These are phyloP conservation scores for Ceratobasidium sp. DNA, from an alignment of 1,284 basidiomycete genomes.

Conservation along the genomic window DNA sequence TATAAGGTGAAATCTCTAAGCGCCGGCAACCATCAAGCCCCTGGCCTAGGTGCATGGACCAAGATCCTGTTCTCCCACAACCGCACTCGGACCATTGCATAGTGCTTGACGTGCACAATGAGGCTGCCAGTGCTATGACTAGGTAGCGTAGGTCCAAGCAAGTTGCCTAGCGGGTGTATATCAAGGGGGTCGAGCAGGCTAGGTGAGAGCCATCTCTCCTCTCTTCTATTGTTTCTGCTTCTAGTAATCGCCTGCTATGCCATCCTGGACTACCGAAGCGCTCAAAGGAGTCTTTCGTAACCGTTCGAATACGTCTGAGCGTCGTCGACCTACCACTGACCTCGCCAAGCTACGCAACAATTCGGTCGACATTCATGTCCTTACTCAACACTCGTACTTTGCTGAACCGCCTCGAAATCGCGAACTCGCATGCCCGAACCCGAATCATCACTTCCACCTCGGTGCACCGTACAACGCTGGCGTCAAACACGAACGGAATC, in stretches of 20 bases:
- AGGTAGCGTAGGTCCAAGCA: background rate
- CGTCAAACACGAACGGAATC: constrained; percentile 4
- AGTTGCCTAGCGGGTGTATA: constrained; percentile 3
- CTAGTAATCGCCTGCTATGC: constrained; percentile 26
- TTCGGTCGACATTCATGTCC: constrained; percentile 27
- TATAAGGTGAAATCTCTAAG: background rate
- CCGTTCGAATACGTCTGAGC: background rate
- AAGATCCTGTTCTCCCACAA: background rate
- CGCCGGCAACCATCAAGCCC: background rate
- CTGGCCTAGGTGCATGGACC: constrained; percentile 19
- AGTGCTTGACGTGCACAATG: background rate
- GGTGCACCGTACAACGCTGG: background rate
- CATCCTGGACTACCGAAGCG: constrained; percentile 13
- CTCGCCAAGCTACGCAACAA: background rate
- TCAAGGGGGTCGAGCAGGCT: background rate
- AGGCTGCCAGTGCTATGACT: constrained; percentile 14
- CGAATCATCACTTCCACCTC: background rate
- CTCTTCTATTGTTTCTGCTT: constrained; percentile 7
- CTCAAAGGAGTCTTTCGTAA: constrained; percentile 24
- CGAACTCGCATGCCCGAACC: background rate
- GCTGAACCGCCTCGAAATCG: constrained; percentile 10
- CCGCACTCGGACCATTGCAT: background rate
- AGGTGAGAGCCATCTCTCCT: background rate
- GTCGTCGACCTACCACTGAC: background rate
- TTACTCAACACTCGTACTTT: constrained; percentile 17